A percentile compares a stretch with the other conserved stretches of the same genome.
Conservation (phyloP, 257 asterid genomes). For the Ajuga chamaepitys region DNA sequence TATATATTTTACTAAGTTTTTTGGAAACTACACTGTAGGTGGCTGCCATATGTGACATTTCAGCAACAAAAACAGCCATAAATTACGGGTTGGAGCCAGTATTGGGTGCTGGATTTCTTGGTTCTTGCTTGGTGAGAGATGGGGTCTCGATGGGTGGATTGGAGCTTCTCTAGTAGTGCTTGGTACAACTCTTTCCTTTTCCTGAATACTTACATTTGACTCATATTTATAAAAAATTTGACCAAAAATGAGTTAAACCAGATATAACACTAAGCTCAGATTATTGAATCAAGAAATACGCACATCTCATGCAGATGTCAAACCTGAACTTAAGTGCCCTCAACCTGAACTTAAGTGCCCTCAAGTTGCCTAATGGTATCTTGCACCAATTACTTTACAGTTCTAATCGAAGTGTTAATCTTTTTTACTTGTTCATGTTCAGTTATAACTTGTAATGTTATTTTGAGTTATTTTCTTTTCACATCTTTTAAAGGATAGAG, state of each 20-base stretch:
- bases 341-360: too few relatives aligned
- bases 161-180: conserved; percentile 75
- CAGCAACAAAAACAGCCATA: conserved; percentile 73
- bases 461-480: too few relatives aligned
- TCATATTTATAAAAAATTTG: neutral
- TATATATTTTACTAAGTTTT: neutral
- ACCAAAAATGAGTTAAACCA: neutral
- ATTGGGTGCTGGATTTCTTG: too few relatives aligned
- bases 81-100: conserved; percentile 79
- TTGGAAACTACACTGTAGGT: conserved; percentile 23
- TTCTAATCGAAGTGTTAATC: too few relatives aligned
- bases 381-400: too few relatives aligned
- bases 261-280: neutral
- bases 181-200: conserved; percentile 42
- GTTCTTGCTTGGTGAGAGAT: conserved; percentile 80
- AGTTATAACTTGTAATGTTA: too few relatives aligned
- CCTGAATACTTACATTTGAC: neutral
- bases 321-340: too few relatives aligned
- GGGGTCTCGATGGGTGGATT: conserved; percentile 74
- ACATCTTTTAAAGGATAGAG: too few relatives aligned
- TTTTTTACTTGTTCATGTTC: too few relatives aligned
- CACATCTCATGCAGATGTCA: too few relatives aligned
- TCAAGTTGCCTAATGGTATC: too few relatives aligned
- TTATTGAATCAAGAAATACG: neutral
- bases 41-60: conserved; percentile 64